Evolutionary conservation across 495 filamentous ascomycete genomes (phyloP).

Genomic region (Daldinia concentrica): DNA sequence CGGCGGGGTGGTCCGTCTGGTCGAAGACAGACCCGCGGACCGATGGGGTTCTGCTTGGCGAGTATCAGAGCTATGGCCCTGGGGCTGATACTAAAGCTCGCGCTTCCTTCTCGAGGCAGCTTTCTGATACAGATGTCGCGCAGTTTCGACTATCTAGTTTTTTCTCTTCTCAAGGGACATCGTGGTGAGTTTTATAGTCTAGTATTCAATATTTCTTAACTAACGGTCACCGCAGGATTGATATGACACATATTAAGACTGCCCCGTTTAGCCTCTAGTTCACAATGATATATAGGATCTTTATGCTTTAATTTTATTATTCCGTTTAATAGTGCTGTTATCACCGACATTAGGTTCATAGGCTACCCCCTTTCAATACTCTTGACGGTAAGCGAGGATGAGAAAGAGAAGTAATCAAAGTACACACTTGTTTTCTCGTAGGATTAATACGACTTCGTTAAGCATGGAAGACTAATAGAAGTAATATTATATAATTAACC

Average conservation of each 20-base stretch:
- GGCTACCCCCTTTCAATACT: no score
- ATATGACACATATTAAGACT: constrained; percentile 23
- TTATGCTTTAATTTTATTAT: neutral
- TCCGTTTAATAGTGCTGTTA: neutral
- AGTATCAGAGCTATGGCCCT: constrained; percentile 39
- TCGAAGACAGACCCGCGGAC: constrained; percentile 28
- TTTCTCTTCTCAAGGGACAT: constrained; percentile 33
- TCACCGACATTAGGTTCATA: no score
- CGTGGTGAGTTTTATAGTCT: constrained; percentile 10
- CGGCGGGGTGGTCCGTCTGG: constrained; percentile 44
- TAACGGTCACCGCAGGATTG: constrained; percentile 12
- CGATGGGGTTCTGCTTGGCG: constrained; percentile 31
- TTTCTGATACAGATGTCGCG: constrained; percentile 27
- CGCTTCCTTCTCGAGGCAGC: constrained; percentile 31
- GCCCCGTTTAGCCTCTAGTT: constrained; percentile 13
- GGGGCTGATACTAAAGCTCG: constrained; percentile 30
- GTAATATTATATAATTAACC: no score
- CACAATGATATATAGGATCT: neutral
- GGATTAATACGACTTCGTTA: no score
- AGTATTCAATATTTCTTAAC: neutral
- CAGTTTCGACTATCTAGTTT: constrained; percentile 28
- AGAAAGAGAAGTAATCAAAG: no score
- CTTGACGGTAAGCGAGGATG: no score
- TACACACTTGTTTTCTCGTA: no score
- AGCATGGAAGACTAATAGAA: no score